Base-by-base conservation (phyloP, 306 rosid species). In the Vigna unguiculata region DNA sequence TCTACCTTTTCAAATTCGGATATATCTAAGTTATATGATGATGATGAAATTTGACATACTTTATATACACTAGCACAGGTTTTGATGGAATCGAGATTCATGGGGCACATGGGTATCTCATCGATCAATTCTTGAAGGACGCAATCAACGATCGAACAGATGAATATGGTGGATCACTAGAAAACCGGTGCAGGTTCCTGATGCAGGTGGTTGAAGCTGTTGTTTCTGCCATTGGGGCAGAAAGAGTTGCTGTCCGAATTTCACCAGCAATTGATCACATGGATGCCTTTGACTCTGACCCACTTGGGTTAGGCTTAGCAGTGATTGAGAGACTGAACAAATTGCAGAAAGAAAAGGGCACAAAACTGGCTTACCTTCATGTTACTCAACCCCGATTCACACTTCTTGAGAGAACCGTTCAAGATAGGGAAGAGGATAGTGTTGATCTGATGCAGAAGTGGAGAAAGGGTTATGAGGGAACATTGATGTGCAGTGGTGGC, bases 51-150 rank as follows among this genome's bases (percentile, higher is more conserved):
- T 83, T 45, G 88, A 82, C 66, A 78, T 28, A 49, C 0, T 46
- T 14, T 46, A 5, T 46, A 15, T 14, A 46, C 4, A 14, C 7
- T 13, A 4, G 14, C 5, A 11, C 83, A 94, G 98, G 98, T 73
- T 94, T 94, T 68, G 95, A 94, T 72, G 98, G 97, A 63, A 84
- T 94, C 45, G 97, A 94, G 84, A 86, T 94, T 83, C 98, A 94
- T 52, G 90, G 90, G 22, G 98, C 97, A 10, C 98, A 92, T 16
- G 97, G 98, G 43, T 94, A 94, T 61, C 93, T 91, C 28, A 84
- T 80, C 4, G 87, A 72, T 46, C 87, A 84, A 62, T 84, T 84
- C 60, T 61, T 84, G 51, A 84, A 84, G 41, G 87, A 81, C 5
- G 87, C 71, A 46, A 84, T 84, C 74, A 84, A 84, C 7, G 82